A percentile compares a stretch with the other conserved stretches of the same genome.
These are phyloP conservation scores for Salix koriyanagi DNA, from an alignment of 345 rosid species.

Conservation along the genomic window DNA sequence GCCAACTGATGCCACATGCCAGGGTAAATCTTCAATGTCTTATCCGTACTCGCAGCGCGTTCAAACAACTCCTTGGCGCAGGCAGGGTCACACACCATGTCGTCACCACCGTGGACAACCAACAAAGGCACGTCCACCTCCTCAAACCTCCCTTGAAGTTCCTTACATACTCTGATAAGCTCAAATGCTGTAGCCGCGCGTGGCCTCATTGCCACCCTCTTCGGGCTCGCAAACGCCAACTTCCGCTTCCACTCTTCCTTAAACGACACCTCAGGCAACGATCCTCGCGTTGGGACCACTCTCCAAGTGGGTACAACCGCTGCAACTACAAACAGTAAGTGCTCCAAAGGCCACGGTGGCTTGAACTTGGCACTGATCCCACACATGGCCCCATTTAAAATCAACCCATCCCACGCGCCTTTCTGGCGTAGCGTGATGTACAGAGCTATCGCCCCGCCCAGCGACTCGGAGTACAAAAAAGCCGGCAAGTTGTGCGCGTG, in stretches of 20 bases:
- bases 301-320: slow-evolving; percentile 80
- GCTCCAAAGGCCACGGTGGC: slow-evolving; percentile 93
- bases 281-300: slow-evolving; percentile 82
- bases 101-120: slow-evolving; percentile 76
- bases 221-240: slow-evolving; percentile 63
- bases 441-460: slow-evolving; percentile 86
- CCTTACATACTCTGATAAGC: slow-evolving; percentile 64
- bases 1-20: slow-evolving; percentile 90
- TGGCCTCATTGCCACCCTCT: slow-evolving; percentile 52
- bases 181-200: slow-evolving; percentile 88
- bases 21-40: slow-evolving; percentile 62
- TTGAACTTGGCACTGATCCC: slow-evolving; percentile 84
- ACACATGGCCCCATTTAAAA: slow-evolving; percentile 92
- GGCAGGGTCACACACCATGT: slow-evolving; percentile 69
- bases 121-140: slow-evolving; percentile 74
- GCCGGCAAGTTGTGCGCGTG: slow-evolving; percentile 55
- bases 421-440: slow-evolving; percentile 70
- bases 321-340: slow-evolving; percentile 56
- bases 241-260: slow-evolving; percentile 80
- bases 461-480: slow-evolving; percentile 79
- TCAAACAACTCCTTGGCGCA: slow-evolving; percentile 63
- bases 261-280: slow-evolving; percentile 59
- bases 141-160: slow-evolving; percentile 72
- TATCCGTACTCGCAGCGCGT: slow-evolving; percentile 66
- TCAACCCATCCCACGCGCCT: slow-evolving; percentile 67